Evolutionary conservation across 1,139 yeast species (phyloP), one percentile per base, ranked within the genome.

Genomic region (Debaryomyces subglobosus): DNA sequence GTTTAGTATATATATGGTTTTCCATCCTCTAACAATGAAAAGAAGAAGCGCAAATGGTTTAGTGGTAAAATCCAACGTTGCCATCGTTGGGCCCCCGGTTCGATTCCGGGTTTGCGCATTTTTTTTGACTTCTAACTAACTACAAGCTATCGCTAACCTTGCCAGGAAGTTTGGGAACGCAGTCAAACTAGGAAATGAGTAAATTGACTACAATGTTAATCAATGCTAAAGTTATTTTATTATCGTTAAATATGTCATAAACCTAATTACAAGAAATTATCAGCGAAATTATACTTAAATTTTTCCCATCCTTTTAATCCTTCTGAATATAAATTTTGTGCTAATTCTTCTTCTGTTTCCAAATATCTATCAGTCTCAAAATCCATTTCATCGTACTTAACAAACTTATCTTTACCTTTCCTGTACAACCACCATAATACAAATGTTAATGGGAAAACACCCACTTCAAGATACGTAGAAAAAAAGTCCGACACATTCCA

Each of bases 341-440:
- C 68, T 32, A 58, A 48, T 50, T 84, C 87, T 52, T 81, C 84
- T 43, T 69, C 74, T 3, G 81, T 69, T 52, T 77, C 80, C 34
- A 70, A 57, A 60, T 84, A 84, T 51, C 81, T 69, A 57, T 82
- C 88, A 8, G 85, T 77, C 45, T 78, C 85, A 46, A 84, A 79
- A 59, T 84, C 89, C 85, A 84, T 83, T 20, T 82, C 84, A 48
- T 71, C 74, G 5, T 67, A 62, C 44, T 67, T 71, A 9, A 79
- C 75, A 57, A 79, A 77, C 49, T 66, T 69, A 49, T 84, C 86
- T 48, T 67, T 66, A 4, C 73, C 72, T 47, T 74, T 69, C 52
- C 68, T 77, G 47, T 66, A 69, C 40, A 73, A 56, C 79, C 85
- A 80, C 77, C 77, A 73, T 43, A 67, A 49, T 3, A 66, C 18